phyloP scores from a whole-genome alignment of 2,329 filamentous ascomycete species.

The Acrodontium crateriforme region DNA sequence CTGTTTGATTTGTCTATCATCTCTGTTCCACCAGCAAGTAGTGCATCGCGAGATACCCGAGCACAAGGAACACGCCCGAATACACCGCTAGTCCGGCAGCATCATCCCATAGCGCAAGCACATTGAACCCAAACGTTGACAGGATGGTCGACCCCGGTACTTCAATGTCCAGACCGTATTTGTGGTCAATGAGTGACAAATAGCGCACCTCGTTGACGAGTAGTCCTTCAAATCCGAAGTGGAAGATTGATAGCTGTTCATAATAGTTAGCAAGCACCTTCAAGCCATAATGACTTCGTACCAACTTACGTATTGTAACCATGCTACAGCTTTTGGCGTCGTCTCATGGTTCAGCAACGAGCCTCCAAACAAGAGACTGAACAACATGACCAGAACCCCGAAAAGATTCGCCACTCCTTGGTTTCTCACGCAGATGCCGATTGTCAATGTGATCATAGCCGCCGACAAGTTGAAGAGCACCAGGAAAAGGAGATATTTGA shows the following conservation, averaged over 20 bases:
- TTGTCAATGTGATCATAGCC: conserved; percentile 84
- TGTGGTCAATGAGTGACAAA: conserved; percentile 78
- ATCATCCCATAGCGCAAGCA: conserved; percentile 72
- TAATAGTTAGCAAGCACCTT: conserved; percentile 14
- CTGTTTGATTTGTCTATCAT: no score
- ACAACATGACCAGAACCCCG: conserved; percentile 91
- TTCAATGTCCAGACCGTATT: conserved; percentile 92
- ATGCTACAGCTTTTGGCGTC: conserved; percentile 70
- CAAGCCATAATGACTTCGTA: neutral
- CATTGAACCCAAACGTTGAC: conserved; percentile 89
- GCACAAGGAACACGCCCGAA: conserved; percentile 65
- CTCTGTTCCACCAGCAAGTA: conserved; percentile 80
- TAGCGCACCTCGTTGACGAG: conserved; percentile 95
- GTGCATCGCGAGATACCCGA: conserved; percentile 90
- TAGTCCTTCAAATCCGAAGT: conserved; percentile 90
- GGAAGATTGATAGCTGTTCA: conserved; percentile 74
- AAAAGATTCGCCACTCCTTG: conserved; percentile 83
- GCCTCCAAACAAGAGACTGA: conserved; percentile 87
- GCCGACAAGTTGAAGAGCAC: conserved; percentile 94
- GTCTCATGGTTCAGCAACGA: conserved; percentile 89
- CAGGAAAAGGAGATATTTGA: conserved; percentile 80
- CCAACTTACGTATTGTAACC: conserved; percentile 63
- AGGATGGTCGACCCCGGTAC: conserved; percentile 89
- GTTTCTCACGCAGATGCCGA: conserved; percentile 90
- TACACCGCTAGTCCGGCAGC: conserved; percentile 70